phyloP scores from a whole-genome alignment of 1,284 basidiomycete genomes.

The Ganoderma lingzhi region DNA sequence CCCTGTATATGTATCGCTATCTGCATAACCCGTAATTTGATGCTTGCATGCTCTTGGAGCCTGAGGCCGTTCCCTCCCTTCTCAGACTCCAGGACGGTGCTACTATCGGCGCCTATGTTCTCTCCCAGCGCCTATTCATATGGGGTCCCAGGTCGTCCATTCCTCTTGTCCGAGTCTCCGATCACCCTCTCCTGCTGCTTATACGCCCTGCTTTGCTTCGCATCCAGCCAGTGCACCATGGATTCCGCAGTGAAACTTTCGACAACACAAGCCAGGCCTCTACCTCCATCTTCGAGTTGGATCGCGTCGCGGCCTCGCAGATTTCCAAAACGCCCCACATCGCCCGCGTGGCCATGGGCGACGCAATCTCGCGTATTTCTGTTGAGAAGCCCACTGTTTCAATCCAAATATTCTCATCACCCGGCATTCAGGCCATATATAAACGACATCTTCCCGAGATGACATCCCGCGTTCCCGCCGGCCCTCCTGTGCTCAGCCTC shows the following conservation, averaged over 20 bases:
- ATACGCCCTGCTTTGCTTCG: neutral
- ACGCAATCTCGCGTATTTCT: conserved; percentile 15
- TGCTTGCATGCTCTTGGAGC: conserved; percentile 17
- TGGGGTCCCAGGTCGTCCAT: neutral
- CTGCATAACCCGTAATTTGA: conserved; percentile 22
- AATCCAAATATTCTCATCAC: conserved; percentile 14
- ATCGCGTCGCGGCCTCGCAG: neutral
- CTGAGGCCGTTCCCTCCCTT: conserved; percentile 9
- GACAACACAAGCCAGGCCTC: neutral
- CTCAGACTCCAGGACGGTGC: neutral
- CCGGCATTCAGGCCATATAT: neutral
- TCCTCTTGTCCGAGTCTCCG: neutral
- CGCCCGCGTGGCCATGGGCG: conserved; percentile 4
- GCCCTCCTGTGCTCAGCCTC: neutral
- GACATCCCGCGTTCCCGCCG: conserved; percentile 9
- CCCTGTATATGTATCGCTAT: conserved; percentile 31
- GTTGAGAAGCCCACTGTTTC: conserved; percentile 2
- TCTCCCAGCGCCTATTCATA: too few relatives aligned
- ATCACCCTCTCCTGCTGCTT: neutral
- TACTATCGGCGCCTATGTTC: neutral
- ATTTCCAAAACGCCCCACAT: conserved; percentile 8
- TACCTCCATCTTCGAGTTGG: neutral
- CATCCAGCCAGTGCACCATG: neutral
- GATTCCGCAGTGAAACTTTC: neutral
- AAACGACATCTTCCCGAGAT: conserved; percentile 1